A percentile compares a stretch with the other conserved stretches of the same genome.
Evolutionary conservation across 495 filamentous ascomycete species (phyloP).

Genomic region (Platismatia glauca): DNA sequence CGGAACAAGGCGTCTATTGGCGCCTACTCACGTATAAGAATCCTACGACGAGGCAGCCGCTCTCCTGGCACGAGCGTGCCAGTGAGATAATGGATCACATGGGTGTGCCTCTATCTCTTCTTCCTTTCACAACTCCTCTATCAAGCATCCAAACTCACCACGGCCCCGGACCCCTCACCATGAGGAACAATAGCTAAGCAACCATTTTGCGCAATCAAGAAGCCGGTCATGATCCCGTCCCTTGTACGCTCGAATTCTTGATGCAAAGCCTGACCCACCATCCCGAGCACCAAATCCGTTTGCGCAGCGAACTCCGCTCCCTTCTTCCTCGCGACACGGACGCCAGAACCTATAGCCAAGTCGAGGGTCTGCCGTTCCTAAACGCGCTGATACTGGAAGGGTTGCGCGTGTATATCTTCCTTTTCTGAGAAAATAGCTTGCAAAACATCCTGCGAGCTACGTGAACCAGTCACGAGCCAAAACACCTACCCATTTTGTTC

Average conservation of each 20-base stretch:
- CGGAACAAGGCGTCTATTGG: constrained; percentile 9
- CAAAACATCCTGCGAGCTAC: background rate
- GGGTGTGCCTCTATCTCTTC: constrained; percentile 1
- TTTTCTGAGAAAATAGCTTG: background rate
- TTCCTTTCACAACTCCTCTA: background rate
- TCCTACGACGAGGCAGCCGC: background rate
- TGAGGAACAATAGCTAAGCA: background rate
- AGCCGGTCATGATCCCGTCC: constrained; percentile 19
- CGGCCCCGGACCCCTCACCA: too few relatives aligned
- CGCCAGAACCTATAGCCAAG: constrained; percentile 23
- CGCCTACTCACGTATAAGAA: constrained; percentile 7
- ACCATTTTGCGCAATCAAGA: background rate
- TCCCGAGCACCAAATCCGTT: constrained; percentile 4
- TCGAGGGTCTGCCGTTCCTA: constrained; percentile 51
- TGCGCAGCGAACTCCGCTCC: constrained; percentile 15
- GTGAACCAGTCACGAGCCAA: background rate
- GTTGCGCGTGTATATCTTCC: constrained; percentile 8
- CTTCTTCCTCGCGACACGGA: background rate
- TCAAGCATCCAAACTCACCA: background rate
- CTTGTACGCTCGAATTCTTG: constrained; percentile 14
- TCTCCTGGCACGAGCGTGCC: constrained; percentile 13
- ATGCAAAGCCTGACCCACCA: constrained; percentile 14
- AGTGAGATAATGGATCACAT: constrained; percentile 22
- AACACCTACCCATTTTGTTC: background rate
- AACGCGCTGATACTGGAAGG: constrained; percentile 38